Evolutionary conservation across 139 green algal species (phyloP).

Genomic region (Marvania coccoides): DNA sequence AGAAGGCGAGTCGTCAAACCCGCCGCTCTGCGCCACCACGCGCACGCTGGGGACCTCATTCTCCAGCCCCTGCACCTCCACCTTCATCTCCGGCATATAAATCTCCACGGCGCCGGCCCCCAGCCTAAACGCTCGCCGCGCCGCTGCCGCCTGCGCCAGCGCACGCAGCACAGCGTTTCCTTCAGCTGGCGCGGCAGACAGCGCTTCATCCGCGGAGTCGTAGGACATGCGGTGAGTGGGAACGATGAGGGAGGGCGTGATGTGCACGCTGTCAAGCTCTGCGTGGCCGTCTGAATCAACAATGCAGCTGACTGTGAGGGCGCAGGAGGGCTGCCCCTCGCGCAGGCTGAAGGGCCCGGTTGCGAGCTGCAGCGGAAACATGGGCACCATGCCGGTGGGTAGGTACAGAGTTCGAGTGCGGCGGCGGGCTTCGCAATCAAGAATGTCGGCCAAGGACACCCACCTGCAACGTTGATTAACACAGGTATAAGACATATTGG

Average conservation of each 20-base stretch:
- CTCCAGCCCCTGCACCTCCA: constrained; percentile 24
- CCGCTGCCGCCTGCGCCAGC: constrained; percentile 18
- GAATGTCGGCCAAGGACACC: constrained; percentile 5
- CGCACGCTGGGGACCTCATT: not conserved
- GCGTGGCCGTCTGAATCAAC: constrained; percentile 53
- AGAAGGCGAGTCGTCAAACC: not conserved
- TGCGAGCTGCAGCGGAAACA: constrained; percentile 75
- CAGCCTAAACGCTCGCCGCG: constrained; percentile 30
- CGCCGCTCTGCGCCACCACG: not conserved
- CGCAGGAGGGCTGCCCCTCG: constrained; percentile 12
- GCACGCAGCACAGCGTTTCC: not conserved
- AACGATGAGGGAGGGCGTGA: constrained; percentile 39
- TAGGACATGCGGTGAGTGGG: constrained; percentile 66
- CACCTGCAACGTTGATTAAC: no score
- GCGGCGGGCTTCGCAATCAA: constrained; percentile 53
- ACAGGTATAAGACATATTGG: no score
- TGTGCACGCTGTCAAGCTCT: constrained; percentile 6
- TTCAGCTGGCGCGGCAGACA: constrained; percentile 15
- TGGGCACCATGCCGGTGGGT: constrained; percentile 60
- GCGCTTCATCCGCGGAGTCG: constrained; percentile 56
- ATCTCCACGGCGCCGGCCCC: constrained; percentile 51
- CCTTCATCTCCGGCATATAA: constrained; percentile 47
- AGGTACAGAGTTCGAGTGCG: constrained; percentile 74
- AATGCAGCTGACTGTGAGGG: constrained; percentile 49
- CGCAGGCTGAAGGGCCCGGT: constrained; percentile 70